Evolutionary conservation across 2,329 filamentous ascomycete species (phyloP).

Genomic region (Cladobotryum protrusum): DNA sequence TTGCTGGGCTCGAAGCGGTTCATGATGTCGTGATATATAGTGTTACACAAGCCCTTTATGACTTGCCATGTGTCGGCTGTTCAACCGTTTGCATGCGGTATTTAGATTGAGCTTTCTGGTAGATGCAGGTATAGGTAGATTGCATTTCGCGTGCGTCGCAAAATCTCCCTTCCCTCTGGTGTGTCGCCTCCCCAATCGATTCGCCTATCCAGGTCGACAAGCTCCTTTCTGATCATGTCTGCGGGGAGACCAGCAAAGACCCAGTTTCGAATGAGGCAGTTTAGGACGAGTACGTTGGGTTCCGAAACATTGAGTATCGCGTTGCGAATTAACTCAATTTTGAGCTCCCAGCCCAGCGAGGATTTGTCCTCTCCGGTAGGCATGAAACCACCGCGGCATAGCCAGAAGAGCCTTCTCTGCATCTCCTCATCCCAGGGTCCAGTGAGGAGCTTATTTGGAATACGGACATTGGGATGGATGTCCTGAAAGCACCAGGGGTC

Average conservation of each 20-base stretch:
- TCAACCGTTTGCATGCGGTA: no score
- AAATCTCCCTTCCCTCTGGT: conserved; percentile 17
- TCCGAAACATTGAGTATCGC: conserved; percentile 25
- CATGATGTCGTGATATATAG: background rate
- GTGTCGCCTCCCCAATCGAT: conserved; percentile 26
- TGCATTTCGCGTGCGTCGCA: conserved; percentile 14
- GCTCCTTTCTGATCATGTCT: conserved; percentile 23
- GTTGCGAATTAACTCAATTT: conserved; percentile 30
- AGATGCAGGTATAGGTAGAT: conserved; percentile 12
- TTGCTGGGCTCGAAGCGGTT: background rate
- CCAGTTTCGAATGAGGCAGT: conserved; percentile 25
- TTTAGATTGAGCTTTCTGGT: background rate
- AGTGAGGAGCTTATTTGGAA: conserved; percentile 35
- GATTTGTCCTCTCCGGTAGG: conserved; percentile 22
- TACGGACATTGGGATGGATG: conserved; percentile 32
- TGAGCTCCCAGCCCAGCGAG: conserved; percentile 35
- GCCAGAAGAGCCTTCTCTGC: conserved; percentile 40
- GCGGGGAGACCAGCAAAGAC: conserved; percentile 23
- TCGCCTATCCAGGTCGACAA: conserved; percentile 21
- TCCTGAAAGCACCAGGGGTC: conserved; percentile 25
- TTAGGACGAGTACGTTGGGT: conserved; percentile 24
- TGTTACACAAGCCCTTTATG: background rate
- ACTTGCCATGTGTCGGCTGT: no score
- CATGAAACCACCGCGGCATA: conserved; percentile 33
- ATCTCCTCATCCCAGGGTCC: conserved; percentile 37